Conservation (phyloP, 2,329 filamentous ascomycete species). For the Alternaria consortialis region DNA sequence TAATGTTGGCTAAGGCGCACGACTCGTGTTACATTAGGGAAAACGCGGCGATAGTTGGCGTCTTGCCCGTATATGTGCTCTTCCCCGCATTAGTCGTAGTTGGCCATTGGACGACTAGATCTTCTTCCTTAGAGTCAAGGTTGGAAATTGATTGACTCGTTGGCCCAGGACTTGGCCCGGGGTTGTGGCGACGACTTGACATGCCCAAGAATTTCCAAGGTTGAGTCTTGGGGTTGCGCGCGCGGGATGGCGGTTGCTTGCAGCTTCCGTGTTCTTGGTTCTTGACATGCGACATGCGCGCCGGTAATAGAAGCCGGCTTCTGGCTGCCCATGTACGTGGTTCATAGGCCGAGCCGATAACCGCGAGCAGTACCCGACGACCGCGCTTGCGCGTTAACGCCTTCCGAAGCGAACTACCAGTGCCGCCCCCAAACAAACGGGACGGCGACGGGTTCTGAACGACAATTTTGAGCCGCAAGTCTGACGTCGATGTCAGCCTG, state of each 20-base stretch:
- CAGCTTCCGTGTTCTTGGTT: not conserved
- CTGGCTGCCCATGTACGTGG: not conserved
- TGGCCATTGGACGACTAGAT: not conserved
- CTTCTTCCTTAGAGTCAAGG: not conserved
- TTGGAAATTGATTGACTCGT: not conserved
- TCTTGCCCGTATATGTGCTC: not conserved
- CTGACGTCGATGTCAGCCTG: not conserved
- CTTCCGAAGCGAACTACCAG: not conserved
- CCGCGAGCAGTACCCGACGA: not conserved
- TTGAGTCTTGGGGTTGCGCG: no score
- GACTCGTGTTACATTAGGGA: not conserved
- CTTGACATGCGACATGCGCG: not conserved
- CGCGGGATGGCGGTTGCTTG: not conserved
- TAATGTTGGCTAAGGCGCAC: not conserved
- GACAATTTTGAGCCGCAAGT: not conserved
- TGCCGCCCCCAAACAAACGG: not conserved
- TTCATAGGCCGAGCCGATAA: conserved; percentile 7
- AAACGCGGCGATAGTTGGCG: not conserved
- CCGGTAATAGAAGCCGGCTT: conserved; percentile 10
- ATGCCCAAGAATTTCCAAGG: not conserved
- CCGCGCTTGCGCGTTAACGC: conserved; percentile 5
- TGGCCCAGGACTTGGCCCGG: conserved; percentile 6
- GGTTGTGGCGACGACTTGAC: not conserved
- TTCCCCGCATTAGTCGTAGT: conserved; percentile 1
- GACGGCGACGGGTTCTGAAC: not conserved